Conservation (phyloP, 1,284 basidiomycete species). For the Coniophora puteana region DNA sequence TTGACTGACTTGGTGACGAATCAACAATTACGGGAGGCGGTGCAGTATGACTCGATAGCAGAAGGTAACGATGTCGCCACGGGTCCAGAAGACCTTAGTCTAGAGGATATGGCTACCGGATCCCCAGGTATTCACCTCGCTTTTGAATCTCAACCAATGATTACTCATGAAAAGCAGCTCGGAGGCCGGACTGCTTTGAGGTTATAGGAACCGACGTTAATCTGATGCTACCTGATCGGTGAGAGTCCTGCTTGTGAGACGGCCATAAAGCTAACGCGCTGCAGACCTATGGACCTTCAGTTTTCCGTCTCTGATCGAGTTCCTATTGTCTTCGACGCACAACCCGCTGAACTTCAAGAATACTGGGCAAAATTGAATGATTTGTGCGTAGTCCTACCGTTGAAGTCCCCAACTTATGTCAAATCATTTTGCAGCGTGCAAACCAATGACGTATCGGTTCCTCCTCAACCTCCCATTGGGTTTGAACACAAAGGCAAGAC, state of each 20-base stretch:
- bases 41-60: too few species aligned
- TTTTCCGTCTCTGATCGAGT: constrained; percentile 37
- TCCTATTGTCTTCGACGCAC: constrained; percentile 23
- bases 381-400: constrained; percentile 38
- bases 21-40: too few species aligned
- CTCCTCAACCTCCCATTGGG: constrained; percentile 51
- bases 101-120: not conserved
- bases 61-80: too few species aligned
- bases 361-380: constrained; percentile 39
- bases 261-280: constrained; percentile 5
- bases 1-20: too few species aligned
- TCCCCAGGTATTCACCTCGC: not conserved
- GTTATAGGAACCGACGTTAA: constrained; percentile 37
- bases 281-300: constrained; percentile 49
- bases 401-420: not conserved
- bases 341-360: constrained; percentile 39
- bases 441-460: constrained; percentile 27
- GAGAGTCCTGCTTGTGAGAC: constrained; percentile 12
- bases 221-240: constrained; percentile 60
- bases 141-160: too few species aligned
- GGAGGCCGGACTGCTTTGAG: constrained; percentile 26
- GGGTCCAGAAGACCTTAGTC: not conserved
- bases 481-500: constrained; percentile 34
- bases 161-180: too few species aligned
- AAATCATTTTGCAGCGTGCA: constrained; percentile 28